Evolutionary conservation across 192 early-diverging fungal species (phyloP).

Genomic region (Coemansia sp.): DNA sequence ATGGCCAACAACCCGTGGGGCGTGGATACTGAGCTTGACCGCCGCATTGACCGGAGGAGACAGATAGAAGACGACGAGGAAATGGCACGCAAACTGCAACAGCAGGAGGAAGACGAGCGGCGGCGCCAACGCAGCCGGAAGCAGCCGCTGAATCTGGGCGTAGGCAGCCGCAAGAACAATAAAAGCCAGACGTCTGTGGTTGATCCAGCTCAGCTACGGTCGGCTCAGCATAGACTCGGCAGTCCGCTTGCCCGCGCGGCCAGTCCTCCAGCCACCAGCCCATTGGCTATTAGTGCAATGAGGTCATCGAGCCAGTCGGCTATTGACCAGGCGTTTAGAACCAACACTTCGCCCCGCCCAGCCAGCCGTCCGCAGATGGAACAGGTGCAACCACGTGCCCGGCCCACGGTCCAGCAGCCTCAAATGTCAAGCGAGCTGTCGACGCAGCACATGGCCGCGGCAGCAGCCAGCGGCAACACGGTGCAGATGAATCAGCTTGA

Average conservation of each 20-base stretch:
- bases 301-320: constrained; percentile 16
- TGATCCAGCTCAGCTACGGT: constrained; percentile 49
- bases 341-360: constrained; percentile 1
- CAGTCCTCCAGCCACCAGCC: background rate
- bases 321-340: constrained; percentile 36
- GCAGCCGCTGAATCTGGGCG: constrained; percentile 44
- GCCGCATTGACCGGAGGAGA: constrained; percentile 40
- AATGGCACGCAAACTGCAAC: constrained; percentile 80
- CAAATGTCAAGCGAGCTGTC: constrained; percentile 17
- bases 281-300: background rate
- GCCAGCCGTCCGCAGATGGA: constrained; percentile 7
- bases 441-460: constrained; percentile 39
- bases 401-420: constrained; percentile 18
- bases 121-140: constrained; percentile 12
- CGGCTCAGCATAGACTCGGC: constrained; percentile 42
- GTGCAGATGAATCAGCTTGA: constrained; percentile 43
- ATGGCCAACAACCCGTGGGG: constrained; percentile 48
- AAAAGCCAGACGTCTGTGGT: constrained; percentile 36
- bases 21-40: constrained; percentile 50
- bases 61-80: constrained; percentile 80
- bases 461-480: constrained; percentile 48
- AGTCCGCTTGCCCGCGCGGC: constrained; percentile 14
- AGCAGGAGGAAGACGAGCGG: constrained; percentile 62
- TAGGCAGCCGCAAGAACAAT: constrained; percentile 30
- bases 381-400: constrained; percentile 27